A percentile compares a stretch with the other conserved stretches of the same genome.
Conservation (phyloP, 2,329 filamentous ascomycete genomes). For the Aspergillus pseudoglaucus region DNA sequence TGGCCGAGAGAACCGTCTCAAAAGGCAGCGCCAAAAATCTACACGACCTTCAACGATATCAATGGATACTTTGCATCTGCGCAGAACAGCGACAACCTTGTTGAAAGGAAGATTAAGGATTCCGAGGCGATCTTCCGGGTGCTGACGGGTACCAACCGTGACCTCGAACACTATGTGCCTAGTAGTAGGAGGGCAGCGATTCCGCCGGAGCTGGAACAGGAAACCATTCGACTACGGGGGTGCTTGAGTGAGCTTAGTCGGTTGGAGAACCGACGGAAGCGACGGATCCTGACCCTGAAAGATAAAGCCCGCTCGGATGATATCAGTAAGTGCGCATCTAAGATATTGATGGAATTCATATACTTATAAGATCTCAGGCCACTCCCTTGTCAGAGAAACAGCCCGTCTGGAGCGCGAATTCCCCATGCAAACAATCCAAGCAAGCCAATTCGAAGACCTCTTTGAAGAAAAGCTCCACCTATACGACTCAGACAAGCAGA, state of each 20-base stretch:
- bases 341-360: not conserved
- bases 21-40: conserved; percentile 65
- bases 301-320: conserved; percentile 81
- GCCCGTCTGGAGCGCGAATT: conserved; percentile 79
- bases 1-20: conserved; percentile 69
- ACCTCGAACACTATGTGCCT: conserved; percentile 81
- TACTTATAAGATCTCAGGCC: conserved; percentile 40
- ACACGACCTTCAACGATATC: conserved; percentile 69
- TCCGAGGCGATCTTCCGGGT: conserved; percentile 70
- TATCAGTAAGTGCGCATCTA: conserved; percentile 52
- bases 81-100: conserved; percentile 59
- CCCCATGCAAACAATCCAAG: conserved; percentile 74
- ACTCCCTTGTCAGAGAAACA: conserved; percentile 74
- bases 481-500: conserved; percentile 72
- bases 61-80: conserved; percentile 77
- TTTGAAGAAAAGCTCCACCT: conserved; percentile 75
- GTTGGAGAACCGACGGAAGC: conserved; percentile 71
- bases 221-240: conserved; percentile 68
- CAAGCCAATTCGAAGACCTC: conserved; percentile 85
- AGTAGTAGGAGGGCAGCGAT: conserved; percentile 73
- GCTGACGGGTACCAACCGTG: conserved; percentile 70
- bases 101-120: conserved; percentile 70
- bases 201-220: conserved; percentile 71
- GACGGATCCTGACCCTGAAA: conserved; percentile 70
- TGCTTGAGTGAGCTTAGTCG: conserved; percentile 79